Evolutionary conservation across 2,329 filamentous ascomycete species (phyloP).

Genomic region (Paraconiothyrium sp.): DNA sequence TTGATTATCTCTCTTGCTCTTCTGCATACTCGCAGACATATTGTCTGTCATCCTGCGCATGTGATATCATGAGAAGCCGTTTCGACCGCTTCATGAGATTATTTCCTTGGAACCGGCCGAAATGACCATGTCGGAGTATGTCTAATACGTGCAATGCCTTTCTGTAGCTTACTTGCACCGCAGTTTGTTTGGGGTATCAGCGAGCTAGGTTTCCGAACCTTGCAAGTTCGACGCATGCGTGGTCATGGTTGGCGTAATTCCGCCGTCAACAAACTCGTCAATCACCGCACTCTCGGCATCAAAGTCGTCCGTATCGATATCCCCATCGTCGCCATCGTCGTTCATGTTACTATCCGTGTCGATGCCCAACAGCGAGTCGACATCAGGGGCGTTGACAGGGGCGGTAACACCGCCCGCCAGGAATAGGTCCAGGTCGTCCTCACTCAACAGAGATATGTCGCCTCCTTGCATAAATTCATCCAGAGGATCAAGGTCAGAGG

Average conservation of each 20-base stretch:
- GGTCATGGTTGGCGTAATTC: slow-evolving; percentile 33
- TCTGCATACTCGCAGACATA: neutral
- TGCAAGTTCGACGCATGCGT: slow-evolving; percentile 11
- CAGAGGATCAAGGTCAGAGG: neutral
- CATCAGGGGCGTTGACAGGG: slow-evolving; percentile 12
- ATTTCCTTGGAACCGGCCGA: neutral
- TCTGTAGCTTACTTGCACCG: neutral
- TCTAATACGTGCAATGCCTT: neutral
- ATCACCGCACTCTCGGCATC: slow-evolving; percentile 36
- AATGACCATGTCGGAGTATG: too few species aligned
- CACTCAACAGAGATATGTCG: neutral
- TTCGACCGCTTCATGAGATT: neutral
- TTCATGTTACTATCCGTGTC: slow-evolving; percentile 24
- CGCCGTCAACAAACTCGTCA: slow-evolving; percentile 35
- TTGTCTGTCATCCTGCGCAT: neutral
- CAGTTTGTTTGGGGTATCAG: neutral
- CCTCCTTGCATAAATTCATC: neutral
- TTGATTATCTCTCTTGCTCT: neutral
- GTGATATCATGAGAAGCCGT: neutral
- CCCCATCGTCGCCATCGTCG: slow-evolving; percentile 38
- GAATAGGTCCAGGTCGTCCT: neutral
- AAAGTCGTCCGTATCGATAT: slow-evolving; percentile 39
- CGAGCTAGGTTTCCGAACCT: neutral
- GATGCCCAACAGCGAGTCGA: neutral
- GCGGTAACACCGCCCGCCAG: slow-evolving; percentile 16